Base-by-base conservation (phyloP, 352 stramenopile genomes). In the Phytophthora sojae region DNA sequence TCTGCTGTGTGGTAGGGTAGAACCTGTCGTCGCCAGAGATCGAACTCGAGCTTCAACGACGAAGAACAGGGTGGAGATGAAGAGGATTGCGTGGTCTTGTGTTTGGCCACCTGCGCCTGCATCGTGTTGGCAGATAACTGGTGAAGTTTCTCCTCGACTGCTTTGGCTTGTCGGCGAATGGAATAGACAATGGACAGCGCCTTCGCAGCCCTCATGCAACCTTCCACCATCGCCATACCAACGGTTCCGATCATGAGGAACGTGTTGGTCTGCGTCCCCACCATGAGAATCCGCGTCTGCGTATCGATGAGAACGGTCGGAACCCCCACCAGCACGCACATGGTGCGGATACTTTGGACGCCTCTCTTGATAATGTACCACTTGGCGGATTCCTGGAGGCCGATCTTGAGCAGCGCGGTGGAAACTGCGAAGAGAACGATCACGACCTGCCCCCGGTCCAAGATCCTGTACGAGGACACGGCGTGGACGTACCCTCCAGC, bases 401-500 rank as follows among this genome's bases (percentile, higher is more conserved):
- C 45, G 14, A 25, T 25, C 14, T 53, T 53, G 45, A 53, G 15
- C 8, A 29, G n/a, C 7, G 26, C 45, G 26, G n/a, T 53, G 7
- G 21, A 53, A 6, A 17, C n/a, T n/a, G 50, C 47, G 7, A 60
- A 39, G 14, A 51, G 30, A 29, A 65, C 4, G 14, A 76, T 23
- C 3, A 64, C 8, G 19, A 55, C 19, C 1, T 49, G 19, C 3
- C 62, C 51, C 11, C 45, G 56, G 4, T 60, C 51, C 1, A 74
- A 23, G 2, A 67, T 44, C 26, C 59, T 37, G 6, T 42, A 30
- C 5, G 19, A 12, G n/a, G 53, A 66, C 9, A 66, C 25, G 14
- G 67, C 12, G 45, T 79, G 64, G 52, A 80, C 64, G 11, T 60
- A 76, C 39, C 50, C 26, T 2, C 56, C 53, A 3, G 70, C 58